A percentile compares a stretch with the other conserved stretches of the same genome.
Conservation (phyloP, 2,329 filamentous ascomycete genomes). For the Cryoendolithus antarcticus region DNA sequence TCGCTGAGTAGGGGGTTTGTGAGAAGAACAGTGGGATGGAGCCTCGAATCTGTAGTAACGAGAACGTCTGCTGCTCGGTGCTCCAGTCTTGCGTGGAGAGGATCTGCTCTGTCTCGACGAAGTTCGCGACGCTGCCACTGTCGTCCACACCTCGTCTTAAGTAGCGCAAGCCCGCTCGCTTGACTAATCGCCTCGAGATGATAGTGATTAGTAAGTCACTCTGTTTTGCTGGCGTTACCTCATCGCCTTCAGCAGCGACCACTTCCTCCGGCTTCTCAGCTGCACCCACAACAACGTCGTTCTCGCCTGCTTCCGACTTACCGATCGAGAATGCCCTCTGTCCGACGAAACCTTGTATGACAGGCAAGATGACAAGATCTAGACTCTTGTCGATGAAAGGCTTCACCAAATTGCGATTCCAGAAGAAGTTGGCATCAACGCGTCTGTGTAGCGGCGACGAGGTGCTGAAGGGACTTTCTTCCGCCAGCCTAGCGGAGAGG, state of each 20-base stretch:
- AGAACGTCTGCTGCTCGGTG: constrained; percentile 52
- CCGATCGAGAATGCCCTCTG: constrained; percentile 59
- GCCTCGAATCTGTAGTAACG: constrained; percentile 76
- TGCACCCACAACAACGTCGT: constrained; percentile 16
- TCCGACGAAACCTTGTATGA: constrained; percentile 91
- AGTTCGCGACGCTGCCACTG: constrained; percentile 76
- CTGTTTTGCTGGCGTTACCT: constrained; percentile 1
- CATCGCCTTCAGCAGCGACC: neutral
- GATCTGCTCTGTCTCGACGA: constrained; percentile 90
- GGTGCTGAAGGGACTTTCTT: constrained; percentile 14
- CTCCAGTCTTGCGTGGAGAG: constrained; percentile 61
- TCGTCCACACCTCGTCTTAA: constrained; percentile 83
- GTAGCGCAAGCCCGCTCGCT: constrained; percentile 80
- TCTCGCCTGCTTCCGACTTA: constrained; percentile 14
- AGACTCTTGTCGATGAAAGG: constrained; percentile 66
- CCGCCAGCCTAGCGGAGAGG: constrained; percentile 55
- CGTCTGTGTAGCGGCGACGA: constrained; percentile 54
- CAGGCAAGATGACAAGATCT: constrained; percentile 58
- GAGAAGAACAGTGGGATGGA: constrained; percentile 94
- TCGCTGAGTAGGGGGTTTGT: constrained; percentile 85
- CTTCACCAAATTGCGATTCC: constrained; percentile 67
- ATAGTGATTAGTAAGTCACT: constrained; percentile 65
- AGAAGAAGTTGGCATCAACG: constrained; percentile 72
- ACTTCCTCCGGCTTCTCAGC: constrained; percentile 5
- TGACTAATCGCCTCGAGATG: constrained; percentile 77